Evolutionary conservation across 1,284 basidiomycete species (phyloP).

Genomic region (Leccinum fuscescens): DNA sequence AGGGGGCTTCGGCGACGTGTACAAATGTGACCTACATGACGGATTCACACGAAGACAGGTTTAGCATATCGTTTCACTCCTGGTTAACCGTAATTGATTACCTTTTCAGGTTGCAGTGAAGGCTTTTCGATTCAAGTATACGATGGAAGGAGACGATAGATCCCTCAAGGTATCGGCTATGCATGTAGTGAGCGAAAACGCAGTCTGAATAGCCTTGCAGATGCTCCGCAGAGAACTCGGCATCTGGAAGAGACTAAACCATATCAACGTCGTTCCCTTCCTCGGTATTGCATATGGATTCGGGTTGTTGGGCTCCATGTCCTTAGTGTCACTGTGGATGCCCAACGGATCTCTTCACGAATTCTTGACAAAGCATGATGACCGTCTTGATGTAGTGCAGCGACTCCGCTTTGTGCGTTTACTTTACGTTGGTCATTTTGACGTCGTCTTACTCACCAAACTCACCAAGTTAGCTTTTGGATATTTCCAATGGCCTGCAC

Average conservation of each 20-base stretch:
- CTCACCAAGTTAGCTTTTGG: too few species aligned
- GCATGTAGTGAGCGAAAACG: neutral
- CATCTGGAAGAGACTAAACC: neutral
- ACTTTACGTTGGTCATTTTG: too few species aligned
- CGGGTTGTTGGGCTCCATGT: neutral
- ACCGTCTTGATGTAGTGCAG: too few species aligned
- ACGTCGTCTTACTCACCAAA: too few species aligned
- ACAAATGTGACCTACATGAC: too few species aligned
- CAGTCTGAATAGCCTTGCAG: neutral
- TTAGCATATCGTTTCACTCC: neutral
- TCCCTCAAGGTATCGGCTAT: neutral
- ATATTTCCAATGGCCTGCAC: too few species aligned
- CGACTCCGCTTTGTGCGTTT: too few species aligned
- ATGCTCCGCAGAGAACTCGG: neutral
- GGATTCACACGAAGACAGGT: constrained; percentile 8
- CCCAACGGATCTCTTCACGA: neutral
- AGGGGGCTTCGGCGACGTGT: too few species aligned
- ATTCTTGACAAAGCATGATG: too few species aligned
- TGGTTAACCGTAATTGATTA: neutral
- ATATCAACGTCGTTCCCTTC: neutral
- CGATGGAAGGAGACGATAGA: neutral
- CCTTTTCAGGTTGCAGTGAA: neutral
- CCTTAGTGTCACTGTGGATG: neutral
- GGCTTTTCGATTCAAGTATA: neutral
- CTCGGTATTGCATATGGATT: neutral